These are phyloP conservation scores for Endogone sp. DNA, from an alignment of 192 early-diverging fungal species.

Conservation along the genomic window DNA sequence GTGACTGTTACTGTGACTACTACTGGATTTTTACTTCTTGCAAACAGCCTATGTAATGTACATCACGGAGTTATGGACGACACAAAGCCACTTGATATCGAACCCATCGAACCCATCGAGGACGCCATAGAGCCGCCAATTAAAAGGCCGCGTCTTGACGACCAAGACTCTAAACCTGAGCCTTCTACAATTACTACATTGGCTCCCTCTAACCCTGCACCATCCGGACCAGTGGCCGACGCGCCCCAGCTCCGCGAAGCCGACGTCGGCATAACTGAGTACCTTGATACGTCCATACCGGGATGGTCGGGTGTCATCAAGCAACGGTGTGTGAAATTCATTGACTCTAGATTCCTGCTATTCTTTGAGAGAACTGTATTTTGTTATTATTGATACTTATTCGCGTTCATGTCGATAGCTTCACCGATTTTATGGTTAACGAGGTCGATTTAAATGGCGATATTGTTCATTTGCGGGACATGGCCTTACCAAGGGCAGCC, in stretches of 20 bases:
- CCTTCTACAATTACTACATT: not conserved
- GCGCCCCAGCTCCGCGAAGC: not conserved
- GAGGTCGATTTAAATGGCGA: conserved; percentile 76
- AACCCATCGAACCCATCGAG: too few relatives aligned
- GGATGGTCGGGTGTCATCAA: not conserved
- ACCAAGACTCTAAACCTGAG: not conserved
- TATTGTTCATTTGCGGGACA: conserved; percentile 60
- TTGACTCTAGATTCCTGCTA: not conserved
- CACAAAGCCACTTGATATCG: too few relatives aligned
- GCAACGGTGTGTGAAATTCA: not conserved
- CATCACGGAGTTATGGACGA: not conserved
- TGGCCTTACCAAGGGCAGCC: conserved; percentile 16
- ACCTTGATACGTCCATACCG: not conserved
- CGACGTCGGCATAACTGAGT: not conserved
- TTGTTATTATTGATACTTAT: too few relatives aligned
- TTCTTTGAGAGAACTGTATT: too few relatives aligned
- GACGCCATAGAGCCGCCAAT: not conserved
- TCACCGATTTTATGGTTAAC: conserved; percentile 88
- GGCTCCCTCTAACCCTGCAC: not conserved
- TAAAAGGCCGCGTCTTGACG: not conserved
- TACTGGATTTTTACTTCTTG: not conserved
- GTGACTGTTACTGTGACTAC: not conserved
- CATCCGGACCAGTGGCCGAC: not conserved
- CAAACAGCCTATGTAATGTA: not conserved
- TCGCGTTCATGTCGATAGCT: too few relatives aligned